Evolutionary conservation across 1,284 basidiomycete genomes (phyloP), one percentile per base, ranked within the genome.

Genomic region (Trametes sp.): DNA sequence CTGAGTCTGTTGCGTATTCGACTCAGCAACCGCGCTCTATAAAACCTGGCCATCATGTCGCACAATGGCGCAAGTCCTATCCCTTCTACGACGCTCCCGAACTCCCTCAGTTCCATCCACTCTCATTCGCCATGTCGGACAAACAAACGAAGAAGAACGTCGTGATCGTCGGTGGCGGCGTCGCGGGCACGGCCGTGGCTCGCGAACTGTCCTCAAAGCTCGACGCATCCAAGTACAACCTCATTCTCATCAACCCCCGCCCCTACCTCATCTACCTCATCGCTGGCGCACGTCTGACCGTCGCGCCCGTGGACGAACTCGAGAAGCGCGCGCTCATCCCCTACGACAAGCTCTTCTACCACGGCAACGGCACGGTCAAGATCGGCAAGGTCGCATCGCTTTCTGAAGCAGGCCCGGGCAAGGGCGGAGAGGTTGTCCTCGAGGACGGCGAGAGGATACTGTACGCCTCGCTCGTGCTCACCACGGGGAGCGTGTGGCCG

Each of bases 401-500:
- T 65, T 75, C 80, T 29, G 75, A 79, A 62, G 72, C 73, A 19
- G 76, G 71, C 4, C 64, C 70, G 0, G 74, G 74, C 7, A 73
- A 76, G 11, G 79, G 79, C 13, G 85, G 86, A 0, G 64, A 73
- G 26, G 74, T 89, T 14, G 68, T 79, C 0, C 77, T 89, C 23
- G 77, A 79, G 46, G 75, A 74, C 60, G 86, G 84, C 11, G 82
- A 87, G 69, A 69, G 69, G 21, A 65, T 89, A n/a, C 66, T 75
- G 11, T 90, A 86, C 65, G 78, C 80, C 26, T 72, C 81, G 28
- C 82, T 90, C 49, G 77, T 90, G 19, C 73, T 91, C 31, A 82
- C 87, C 0, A 81, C 87, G 4, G 89, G 88, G 1, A 78, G 79
- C 26, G 73, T 72, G 3, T 90, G 87, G 87, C 74, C 78, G 10